Base-by-base conservation (phyloP, 495 filamentous ascomycete species). In the Cercophora sp. region DNA sequence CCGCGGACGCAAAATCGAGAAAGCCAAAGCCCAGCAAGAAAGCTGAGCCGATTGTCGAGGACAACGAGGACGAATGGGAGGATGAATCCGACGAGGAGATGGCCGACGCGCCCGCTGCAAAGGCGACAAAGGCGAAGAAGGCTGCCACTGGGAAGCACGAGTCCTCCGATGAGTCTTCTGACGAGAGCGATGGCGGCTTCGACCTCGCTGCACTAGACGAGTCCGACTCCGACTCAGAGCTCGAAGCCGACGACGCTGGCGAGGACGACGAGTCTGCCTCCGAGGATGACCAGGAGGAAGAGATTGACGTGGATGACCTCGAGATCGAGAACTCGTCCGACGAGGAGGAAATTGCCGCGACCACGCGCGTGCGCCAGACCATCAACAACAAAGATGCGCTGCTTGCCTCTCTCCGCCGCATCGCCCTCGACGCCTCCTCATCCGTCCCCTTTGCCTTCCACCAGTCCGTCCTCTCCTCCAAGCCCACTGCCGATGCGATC, bases 361-460 rank as follows among this genome's bases (percentile, higher is more conserved):
- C 93, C 45, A 87, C 90, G 15, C 85, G 94, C 68, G 89, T 93
- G 63, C 89, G 92, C 57, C 85, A 96, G 56, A 96, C 91, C 37
- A 96, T 96, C 74, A 96, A 98, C 79, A 98, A 98, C 75, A 89
- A 87, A 45, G 72, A 87, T 50, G 93, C 89, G 18, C 87, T 98
- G 29, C 82, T 77, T 50, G 72, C 85, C 54, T 80, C 88, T 24
- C 77, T 90, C 48, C 86, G 85, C 60, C 87, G 89, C 60, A 90
- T 98, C 62, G 68, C 74, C 40, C 67, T 88, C 56, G 81, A 88
- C 49, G 77, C 58, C 75, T 52, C 78, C 48, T 65, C 65, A 31
- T 71, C 64, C 35, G 62, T 74, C 1, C 66, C 77, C 23, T 85
- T 85, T 60, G 69, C 69, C 41, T 73, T 75, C 52, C 80, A 83